These are phyloP conservation scores for Aspergillus sp. DNA, from an alignment of 2,329 filamentous ascomycete species.

Conservation along the genomic window DNA sequence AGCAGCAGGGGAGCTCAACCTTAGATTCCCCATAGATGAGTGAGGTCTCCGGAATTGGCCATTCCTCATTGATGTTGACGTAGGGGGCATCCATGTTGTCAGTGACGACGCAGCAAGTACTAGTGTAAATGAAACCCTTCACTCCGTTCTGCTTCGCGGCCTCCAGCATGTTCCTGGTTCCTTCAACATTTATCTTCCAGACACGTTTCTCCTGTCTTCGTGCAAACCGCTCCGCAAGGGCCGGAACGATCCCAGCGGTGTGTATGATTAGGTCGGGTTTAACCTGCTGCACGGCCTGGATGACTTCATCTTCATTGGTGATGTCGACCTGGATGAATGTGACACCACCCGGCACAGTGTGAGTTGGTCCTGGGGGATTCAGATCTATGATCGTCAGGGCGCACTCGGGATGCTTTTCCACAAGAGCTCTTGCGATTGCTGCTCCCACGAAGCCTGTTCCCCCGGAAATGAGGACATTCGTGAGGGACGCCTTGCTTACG, in stretches of 20 bases:
- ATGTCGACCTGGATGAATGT: slow-evolving; percentile 34
- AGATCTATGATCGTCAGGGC: slow-evolving; percentile 37
- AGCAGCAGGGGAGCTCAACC: slow-evolving; percentile 18
- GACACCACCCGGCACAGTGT: slow-evolving; percentile 24
- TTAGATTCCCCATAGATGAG: slow-evolving; percentile 46
- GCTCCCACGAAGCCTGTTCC: slow-evolving; percentile 41
- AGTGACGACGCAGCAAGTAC: slow-evolving; percentile 53
- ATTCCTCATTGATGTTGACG: slow-evolving; percentile 39
- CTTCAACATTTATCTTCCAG: slow-evolving; percentile 53
- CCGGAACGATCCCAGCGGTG: slow-evolving; percentile 49
- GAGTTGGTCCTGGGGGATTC: slow-evolving; percentile 25
- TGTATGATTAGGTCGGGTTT: slow-evolving; percentile 53
- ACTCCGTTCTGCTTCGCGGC: slow-evolving; percentile 45
- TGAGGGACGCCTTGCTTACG: slow-evolving; percentile 8
- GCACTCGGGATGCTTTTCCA: slow-evolving; percentile 35
- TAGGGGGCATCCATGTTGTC: slow-evolving; percentile 45
- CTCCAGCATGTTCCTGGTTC: slow-evolving; percentile 53
- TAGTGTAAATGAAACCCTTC: slow-evolving; percentile 55
- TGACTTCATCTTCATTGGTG: slow-evolving; percentile 25
- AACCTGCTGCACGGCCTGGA: slow-evolving; percentile 35
- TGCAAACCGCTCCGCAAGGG: slow-evolving; percentile 34
- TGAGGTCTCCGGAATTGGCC: slow-evolving; percentile 36
- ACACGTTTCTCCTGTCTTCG: slow-evolving; percentile 38
- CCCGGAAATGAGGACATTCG: slow-evolving; percentile 35
- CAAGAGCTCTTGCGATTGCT: slow-evolving; percentile 35